phyloP scores from a whole-genome alignment of 2,329 filamentous ascomycete species.

The Apiospora kogelbergensis region DNA sequence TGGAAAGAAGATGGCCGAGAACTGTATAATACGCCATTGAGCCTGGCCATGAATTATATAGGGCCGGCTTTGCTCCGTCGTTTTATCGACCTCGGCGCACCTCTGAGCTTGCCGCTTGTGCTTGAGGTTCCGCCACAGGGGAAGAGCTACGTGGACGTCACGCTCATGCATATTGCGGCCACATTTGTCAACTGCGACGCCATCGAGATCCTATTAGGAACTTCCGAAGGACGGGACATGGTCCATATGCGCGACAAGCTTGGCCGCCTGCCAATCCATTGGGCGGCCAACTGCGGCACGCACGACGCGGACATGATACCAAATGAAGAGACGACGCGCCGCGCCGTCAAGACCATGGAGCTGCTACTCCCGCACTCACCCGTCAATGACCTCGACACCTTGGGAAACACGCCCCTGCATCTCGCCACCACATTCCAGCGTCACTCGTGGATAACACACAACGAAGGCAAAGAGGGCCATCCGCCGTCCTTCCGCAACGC shows the following conservation, averaged over 20 bases:
- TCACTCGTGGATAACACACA: no score
- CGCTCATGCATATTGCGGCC: neutral
- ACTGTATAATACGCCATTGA: neutral
- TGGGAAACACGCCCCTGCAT: neutral
- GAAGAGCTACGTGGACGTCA: neutral
- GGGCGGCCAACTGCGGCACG: neutral
- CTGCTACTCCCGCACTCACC: neutral
- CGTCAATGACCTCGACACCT: neutral
- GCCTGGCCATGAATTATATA: neutral
- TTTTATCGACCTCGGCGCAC: neutral
- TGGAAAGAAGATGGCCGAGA: neutral
- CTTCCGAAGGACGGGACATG: neutral
- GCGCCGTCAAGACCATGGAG: neutral
- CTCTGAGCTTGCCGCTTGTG: neutral
- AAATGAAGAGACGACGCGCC: neutral
- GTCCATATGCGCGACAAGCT: neutral
- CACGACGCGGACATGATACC: neutral
- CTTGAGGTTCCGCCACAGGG: neutral
- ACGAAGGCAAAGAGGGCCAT: neutral
- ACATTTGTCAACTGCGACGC: neutral
- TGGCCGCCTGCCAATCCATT: neutral
- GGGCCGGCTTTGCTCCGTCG: neutral
- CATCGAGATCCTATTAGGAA: neutral
- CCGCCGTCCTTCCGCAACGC: neutral
- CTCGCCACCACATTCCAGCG: neutral